Conservation (phyloP, 306 rosid genomes). For the Corylus heterophylla region DNA sequence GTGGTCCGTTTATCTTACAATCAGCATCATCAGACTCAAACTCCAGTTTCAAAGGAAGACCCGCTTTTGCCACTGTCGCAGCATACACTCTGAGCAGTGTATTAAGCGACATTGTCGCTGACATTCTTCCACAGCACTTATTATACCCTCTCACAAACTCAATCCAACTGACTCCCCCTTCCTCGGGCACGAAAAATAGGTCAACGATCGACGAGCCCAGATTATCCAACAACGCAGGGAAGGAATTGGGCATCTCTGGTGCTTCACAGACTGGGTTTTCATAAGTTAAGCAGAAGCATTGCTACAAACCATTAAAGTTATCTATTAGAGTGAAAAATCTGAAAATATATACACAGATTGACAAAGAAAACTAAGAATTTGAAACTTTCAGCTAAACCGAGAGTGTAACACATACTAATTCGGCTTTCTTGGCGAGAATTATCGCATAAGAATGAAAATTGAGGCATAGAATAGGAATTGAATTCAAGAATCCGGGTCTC, state of each 20-base stretch:
- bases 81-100: slow-evolving; percentile 51
- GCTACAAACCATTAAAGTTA: slow-evolving; percentile 44
- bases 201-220: slow-evolving; percentile 58
- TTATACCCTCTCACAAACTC: slow-evolving; percentile 73
- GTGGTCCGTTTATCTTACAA: slow-evolving; percentile 61
- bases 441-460: not conserved
- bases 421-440: not conserved
- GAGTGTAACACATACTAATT: not conserved
- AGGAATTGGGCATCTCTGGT: slow-evolving; percentile 36
- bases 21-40: slow-evolving; percentile 62
- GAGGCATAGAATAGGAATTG: not conserved
- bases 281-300: slow-evolving; percentile 48
- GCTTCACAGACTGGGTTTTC: slow-evolving; percentile 37
- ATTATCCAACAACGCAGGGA: slow-evolving; percentile 57
- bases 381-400: not conserved
- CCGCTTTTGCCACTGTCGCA: slow-evolving; percentile 24
- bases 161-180: slow-evolving; percentile 70
- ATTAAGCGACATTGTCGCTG: slow-evolving; percentile 59
- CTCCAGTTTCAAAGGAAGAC: slow-evolving; percentile 47
- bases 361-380: too few species aligned
- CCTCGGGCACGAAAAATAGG: slow-evolving; percentile 51
- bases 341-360: too few species aligned
- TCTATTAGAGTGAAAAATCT: slow-evolving; percentile 9
- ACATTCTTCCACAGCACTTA: slow-evolving; percentile 63
- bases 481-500: not conserved